Evolutionary conservation across 2,329 filamentous ascomycete species (phyloP), one percentile per base, ranked within the genome.

Genomic region (Colletotrichum acutatum): DNA sequence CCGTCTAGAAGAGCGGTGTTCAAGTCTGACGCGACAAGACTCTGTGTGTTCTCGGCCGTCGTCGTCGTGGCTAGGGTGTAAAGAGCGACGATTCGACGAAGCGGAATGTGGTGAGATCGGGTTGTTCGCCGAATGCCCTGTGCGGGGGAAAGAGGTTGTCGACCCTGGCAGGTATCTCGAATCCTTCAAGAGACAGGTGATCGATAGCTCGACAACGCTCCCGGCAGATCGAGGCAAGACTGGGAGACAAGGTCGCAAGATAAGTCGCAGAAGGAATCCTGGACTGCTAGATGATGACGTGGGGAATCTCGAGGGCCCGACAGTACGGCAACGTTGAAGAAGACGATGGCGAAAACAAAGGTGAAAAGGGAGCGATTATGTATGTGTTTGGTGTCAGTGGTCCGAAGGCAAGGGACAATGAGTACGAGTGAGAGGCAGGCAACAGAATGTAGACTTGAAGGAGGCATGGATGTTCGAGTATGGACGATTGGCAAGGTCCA

Each of bases 401-500:
- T 46, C 12, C 32, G 12, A 16, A 32, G 32, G 32, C 14, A 42
- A 28, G 22, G 34, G 5, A 26, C 16, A 37, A 22, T 24, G 11
- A 37, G 32, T 34, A 11, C 32, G 32, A 34, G 32, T 12, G 32
- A 54, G 56, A 24, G 57, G 42, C 42, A 49, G 42, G 42, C 42
- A 59, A 32, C 14, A 28, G 16, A 60, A 22, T 49, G 42, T 49
- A 49, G 42, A 22, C 42, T 49, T 49, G 58, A 32, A n/a, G 12
- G 28, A 49, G 9, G 26, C 58, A 61, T 61, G 58, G 58, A 49
- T 61, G 34, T 22, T 42, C 5, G 30, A 34, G 11, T 49, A 49
- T n/a, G 22, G 34, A 42, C 58, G 22, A 34, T 34, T 42, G 64
- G 49, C 68, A 54, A 66, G 68, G 49, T 62, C 69, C 52, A 58